Evolutionary conservation across 306 rosid species (phyloP).

Genomic region (Carpinus viminea): DNA sequence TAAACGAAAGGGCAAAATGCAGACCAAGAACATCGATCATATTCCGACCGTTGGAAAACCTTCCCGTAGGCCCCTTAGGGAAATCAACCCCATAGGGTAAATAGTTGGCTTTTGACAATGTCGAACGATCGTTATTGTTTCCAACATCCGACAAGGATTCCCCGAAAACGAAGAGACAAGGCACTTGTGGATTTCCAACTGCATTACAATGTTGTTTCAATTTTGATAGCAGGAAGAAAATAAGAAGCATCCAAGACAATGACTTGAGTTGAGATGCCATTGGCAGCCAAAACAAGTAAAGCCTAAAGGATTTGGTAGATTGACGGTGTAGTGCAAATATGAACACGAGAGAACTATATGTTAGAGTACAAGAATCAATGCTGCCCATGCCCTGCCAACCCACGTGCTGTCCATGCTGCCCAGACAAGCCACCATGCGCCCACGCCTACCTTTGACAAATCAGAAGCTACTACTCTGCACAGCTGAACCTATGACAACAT

Average conservation of each 20-base stretch:
- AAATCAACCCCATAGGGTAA: conserved; percentile 33
- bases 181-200: background rate
- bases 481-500: no score
- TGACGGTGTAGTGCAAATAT: no score
- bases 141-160: conserved; percentile 30
- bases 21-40: background rate
- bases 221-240: background rate
- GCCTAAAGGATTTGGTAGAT: no score
- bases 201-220: background rate
- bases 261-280: background rate
- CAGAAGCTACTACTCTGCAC: no score
- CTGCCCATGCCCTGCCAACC: no score
- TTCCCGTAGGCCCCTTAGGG: conserved; percentile 4
- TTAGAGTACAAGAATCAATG: no score
- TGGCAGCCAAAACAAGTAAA: background rate
- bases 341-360: no score
- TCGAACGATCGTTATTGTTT: conserved; percentile 12
- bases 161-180: conserved; percentile 32
- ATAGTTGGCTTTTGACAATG: conserved; percentile 18
- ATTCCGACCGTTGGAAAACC: conserved; percentile 16
- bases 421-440: no score
- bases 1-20: background rate
- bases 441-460: no score
- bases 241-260: background rate
- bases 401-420: no score